Evolutionary conservation across 495 filamentous ascomycete species (phyloP), one percentile per base, ranked within the genome.

Genomic region (Hypoxylon perforatum): DNA sequence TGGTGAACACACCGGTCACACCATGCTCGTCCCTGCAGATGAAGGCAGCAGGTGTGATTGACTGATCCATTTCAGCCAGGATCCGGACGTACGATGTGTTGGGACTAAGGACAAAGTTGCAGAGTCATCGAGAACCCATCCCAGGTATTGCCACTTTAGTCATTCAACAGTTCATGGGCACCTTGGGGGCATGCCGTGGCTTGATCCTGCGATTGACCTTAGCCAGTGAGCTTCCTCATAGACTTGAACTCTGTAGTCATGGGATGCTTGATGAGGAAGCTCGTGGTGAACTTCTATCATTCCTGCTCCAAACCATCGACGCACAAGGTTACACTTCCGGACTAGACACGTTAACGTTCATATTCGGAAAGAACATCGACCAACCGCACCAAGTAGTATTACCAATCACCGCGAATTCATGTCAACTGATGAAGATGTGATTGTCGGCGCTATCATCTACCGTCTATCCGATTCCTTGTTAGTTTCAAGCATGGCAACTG

Each of bases 31-130:
- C 12, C 35, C 60, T 54, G 60, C 55, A 63, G 18, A 44, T 39
- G 51, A 57, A 57, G 51, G 58, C 22, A 14, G 30, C 35, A 54
- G 41, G 61, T 54, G 45, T 65, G 56, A 48, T 51, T 50, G 47
- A 48, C 53, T 50, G 47, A 53, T 47, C 36, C 38, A 15, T 23
- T 35, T 39, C 49, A 12, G 12, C 17, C 52, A 58, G 46, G 53
- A 25, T 39, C 56, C 49, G 22, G 38, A 51, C 38, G n/a, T 18
- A 33, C 6, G 25, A 12, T 23, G 8, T 45, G 41, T 61, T 69
- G 46, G 57, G 23, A 49, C 57, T 54, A 38, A 21, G 39, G 30
- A 61, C 46, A 21, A n/a, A 33, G 44, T 57, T 51, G 49, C 30
- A 57, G 19, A 52, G 39, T 19, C 35, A 30, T 38, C 39, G 17